Percentiles rank a stretch among this genome's conserved stretches.
phyloP scores from a whole-genome alignment of 495 filamentous ascomycete species.

The Trichocladium antarcticum region DNA sequence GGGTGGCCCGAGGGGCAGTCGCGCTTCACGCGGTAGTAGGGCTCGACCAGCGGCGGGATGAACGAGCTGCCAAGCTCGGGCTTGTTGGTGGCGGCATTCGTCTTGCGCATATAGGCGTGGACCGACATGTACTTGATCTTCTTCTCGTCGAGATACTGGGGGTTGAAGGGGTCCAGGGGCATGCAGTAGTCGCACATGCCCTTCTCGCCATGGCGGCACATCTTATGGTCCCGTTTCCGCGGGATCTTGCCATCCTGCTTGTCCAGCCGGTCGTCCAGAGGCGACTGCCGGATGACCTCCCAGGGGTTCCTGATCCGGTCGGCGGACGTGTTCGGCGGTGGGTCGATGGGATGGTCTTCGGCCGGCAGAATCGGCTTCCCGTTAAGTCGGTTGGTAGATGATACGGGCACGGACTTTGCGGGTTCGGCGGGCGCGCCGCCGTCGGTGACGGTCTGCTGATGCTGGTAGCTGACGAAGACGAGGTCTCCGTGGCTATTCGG shows the following conservation, averaged over 20 bases:
- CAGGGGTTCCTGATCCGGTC: constrained; percentile 75
- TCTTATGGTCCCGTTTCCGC: constrained; percentile 60
- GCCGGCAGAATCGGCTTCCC: constrained; percentile 62
- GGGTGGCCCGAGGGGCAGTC: constrained; percentile 91
- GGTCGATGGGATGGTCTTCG: constrained; percentile 53
- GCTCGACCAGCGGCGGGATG: constrained; percentile 91
- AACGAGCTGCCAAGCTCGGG: constrained; percentile 82
- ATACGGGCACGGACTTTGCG: constrained; percentile 27
- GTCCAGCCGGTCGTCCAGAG: constrained; percentile 76
- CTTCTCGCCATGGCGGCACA: constrained; percentile 92
- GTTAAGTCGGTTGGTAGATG: constrained; percentile 56
- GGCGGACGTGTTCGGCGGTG: constrained; percentile 44
- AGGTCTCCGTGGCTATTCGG: constrained; percentile 77
- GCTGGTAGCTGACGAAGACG: constrained; percentile 70
- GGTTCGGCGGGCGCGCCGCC: constrained; percentile 28
- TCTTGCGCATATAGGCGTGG: constrained; percentile 86
- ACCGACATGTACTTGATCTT: constrained; percentile 98
- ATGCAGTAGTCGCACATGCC: constrained; percentile 99
- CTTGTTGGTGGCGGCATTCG: constrained; percentile 93
- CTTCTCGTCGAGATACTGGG: constrained; percentile 76
- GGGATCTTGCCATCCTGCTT: constrained; percentile 88
- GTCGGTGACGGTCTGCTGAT: constrained; percentile 26
- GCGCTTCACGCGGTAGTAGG: constrained; percentile 77
- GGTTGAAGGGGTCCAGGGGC: constrained; percentile 89
- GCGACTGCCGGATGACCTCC: constrained; percentile 80